These are phyloP conservation scores for Nakazawaea wyomingensis DNA, from an alignment of 805 yeast species.

Conservation along the genomic window DNA sequence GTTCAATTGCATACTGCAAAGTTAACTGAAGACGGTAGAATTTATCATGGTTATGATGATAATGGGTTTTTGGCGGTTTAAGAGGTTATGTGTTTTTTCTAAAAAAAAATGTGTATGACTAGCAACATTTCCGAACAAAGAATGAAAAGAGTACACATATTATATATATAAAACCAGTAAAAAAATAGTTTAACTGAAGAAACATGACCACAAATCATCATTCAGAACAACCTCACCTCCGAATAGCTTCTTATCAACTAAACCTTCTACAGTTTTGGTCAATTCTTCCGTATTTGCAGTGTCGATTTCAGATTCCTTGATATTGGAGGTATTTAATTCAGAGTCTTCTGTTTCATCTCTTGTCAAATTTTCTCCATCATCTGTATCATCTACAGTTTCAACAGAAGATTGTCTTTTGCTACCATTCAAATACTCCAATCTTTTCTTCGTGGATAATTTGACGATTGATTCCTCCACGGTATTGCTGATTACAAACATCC, in stretches of 20 bases:
- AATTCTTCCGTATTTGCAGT: conserved; percentile 52
- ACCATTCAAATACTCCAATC: conserved; percentile 39
- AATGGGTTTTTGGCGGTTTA: conserved; percentile 51
- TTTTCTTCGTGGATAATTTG: conserved; percentile 55
- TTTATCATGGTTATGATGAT: conserved; percentile 69
- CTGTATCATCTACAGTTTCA: too few relatives aligned
- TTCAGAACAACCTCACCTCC: conserved; percentile 58
- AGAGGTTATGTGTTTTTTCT: conserved; percentile 27
- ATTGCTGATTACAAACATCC: conserved; percentile 83
- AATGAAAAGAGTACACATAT: too few relatives aligned
- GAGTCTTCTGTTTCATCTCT: too few relatives aligned
- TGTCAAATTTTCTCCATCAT: too few relatives aligned
- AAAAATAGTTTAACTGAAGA: conserved; percentile 33
- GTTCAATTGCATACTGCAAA: conserved; percentile 45
- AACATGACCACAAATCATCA: conserved; percentile 59
- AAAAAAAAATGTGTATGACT: too few relatives aligned
- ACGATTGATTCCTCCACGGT: conserved; percentile 89
- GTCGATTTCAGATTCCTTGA: conserved; percentile 27
- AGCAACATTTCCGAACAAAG: too few relatives aligned
- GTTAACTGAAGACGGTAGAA: conserved; percentile 61
- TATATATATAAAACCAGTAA: too few relatives aligned
- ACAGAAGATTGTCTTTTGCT: conserved; percentile 21
- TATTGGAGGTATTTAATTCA: not conserved
- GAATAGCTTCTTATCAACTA: conserved; percentile 38
- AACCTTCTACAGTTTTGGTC: conserved; percentile 43